These are phyloP conservation scores for Trifolium dubium DNA, from an alignment of 306 rosid species.

Conservation along the genomic window DNA sequence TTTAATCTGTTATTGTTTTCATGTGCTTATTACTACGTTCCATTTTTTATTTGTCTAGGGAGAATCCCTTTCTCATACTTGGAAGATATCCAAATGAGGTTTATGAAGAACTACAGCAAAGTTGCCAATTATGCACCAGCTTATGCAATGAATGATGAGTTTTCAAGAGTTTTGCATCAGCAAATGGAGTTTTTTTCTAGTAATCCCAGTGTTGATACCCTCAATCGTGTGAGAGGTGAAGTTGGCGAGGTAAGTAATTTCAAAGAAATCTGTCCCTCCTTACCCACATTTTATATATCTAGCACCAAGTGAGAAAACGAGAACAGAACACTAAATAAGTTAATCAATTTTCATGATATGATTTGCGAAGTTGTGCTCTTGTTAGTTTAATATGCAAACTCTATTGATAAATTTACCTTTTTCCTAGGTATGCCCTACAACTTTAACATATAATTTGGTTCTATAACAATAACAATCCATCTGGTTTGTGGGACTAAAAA, in stretches of 20 bases:
- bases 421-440: constrained; percentile 15
- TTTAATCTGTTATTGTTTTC: background rate
- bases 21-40: constrained; percentile 30
- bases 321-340: constrained; percentile 16
- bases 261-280: background rate
- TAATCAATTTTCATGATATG: constrained; percentile 21
- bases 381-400: constrained; percentile 16
- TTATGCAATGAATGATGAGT: constrained; percentile 98
- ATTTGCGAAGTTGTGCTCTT: constrained; percentile 22
- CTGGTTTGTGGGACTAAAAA: constrained; percentile 20
- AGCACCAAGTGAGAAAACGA: constrained; percentile 18
- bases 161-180: constrained; percentile 96
- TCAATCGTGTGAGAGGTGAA: constrained; percentile 89
- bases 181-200: constrained; percentile 98
- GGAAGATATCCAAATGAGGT: constrained; percentile 98
- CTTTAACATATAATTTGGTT: constrained; percentile 14
- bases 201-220: constrained; percentile 81
- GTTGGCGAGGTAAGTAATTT: constrained; percentile 91
- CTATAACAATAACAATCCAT: constrained; percentile 3
- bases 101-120: constrained; percentile 93
- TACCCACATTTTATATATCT: constrained; percentile 28
- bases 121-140: constrained; percentile 91
- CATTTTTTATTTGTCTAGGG: constrained; percentile 59
- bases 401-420: constrained; percentile 17
- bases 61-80: constrained; percentile 92